Evolutionary conservation across 2,329 filamentous ascomycete species (phyloP).

Genomic region (Elsinoe australis): DNA sequence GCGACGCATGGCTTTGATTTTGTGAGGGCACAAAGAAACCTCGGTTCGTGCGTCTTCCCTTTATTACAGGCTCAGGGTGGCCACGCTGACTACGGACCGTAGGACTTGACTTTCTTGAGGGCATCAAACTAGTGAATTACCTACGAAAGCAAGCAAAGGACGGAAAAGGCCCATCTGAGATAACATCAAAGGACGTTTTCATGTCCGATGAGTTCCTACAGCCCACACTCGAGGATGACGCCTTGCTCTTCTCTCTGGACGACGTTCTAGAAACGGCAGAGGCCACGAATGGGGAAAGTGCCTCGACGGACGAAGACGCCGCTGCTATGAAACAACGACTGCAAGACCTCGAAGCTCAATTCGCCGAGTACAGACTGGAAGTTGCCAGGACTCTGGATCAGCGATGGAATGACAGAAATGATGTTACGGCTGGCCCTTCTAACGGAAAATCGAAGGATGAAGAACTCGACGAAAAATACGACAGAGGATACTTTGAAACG

Average conservation of each 20-base stretch:
- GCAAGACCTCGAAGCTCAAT: constrained; percentile 21
- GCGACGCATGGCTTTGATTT: constrained; percentile 37
- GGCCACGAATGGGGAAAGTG: constrained; percentile 1
- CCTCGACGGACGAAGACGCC: constrained; percentile 17
- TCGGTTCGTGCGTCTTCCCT: constrained; percentile 29
- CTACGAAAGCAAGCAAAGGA: constrained; percentile 37
- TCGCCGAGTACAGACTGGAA: constrained; percentile 23
- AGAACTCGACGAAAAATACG: constrained; percentile 21
- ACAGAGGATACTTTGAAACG: constrained; percentile 25
- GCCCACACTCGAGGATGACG: constrained; percentile 81
- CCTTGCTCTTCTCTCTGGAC: constrained; percentile 77
- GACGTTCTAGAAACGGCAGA: constrained; percentile 40
- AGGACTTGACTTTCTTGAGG: constrained; percentile 40
- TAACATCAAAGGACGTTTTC: constrained; percentile 56
- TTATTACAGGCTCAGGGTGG: neutral
- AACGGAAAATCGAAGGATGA: constrained; percentile 17
- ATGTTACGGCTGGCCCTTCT: neutral
- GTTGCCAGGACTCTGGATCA: constrained; percentile 25
- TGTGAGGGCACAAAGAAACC: constrained; percentile 27
- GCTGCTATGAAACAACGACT: constrained; percentile 22
- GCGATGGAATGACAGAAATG: constrained; percentile 22
- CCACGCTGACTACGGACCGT: neutral
- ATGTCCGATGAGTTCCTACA: constrained; percentile 74
- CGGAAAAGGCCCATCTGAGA: constrained; percentile 40
- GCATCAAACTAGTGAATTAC: constrained; percentile 44